phyloP scores from a whole-genome alignment of 2,329 filamentous ascomycete species.

The Fusarium keratoplasticum region DNA sequence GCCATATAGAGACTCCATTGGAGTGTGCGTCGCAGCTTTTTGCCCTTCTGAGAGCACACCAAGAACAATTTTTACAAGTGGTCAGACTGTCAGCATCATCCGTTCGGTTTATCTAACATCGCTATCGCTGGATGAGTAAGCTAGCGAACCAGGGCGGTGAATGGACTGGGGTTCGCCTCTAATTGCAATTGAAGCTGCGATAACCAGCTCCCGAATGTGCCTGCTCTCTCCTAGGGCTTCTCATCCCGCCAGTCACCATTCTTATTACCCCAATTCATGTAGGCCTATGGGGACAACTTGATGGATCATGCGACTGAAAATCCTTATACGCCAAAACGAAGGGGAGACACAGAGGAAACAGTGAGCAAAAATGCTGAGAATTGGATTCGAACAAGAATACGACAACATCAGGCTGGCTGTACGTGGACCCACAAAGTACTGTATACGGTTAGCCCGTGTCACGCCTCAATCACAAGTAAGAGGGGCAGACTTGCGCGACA shows the following conservation, averaged over 20 bases:
- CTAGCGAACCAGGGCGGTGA: background rate
- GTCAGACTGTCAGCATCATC: background rate
- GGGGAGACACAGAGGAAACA: background rate
- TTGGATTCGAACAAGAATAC: background rate
- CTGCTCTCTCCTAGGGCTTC: background rate
- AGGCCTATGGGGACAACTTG: background rate
- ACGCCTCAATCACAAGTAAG: background rate
- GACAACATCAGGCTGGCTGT: background rate
- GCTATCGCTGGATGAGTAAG: background rate
- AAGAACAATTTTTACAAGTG: background rate
- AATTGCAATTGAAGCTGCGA: background rate
- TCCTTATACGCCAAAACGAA: background rate
- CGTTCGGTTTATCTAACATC: background rate
- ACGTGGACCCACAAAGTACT: background rate
- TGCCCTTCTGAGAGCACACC: background rate
- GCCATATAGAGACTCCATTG: constrained; percentile 11
- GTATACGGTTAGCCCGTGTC: background rate
- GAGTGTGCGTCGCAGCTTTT: background rate
- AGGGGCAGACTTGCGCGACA: background rate
- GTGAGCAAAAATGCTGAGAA: background rate
- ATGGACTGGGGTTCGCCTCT: background rate
- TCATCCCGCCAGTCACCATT: background rate
- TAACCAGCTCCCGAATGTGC: background rate
- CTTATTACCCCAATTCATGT: background rate
- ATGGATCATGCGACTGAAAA: background rate